Conservation (phyloP, 2,329 filamentous ascomycete genomes). For the Trichoderma citrinoviride region DNA sequence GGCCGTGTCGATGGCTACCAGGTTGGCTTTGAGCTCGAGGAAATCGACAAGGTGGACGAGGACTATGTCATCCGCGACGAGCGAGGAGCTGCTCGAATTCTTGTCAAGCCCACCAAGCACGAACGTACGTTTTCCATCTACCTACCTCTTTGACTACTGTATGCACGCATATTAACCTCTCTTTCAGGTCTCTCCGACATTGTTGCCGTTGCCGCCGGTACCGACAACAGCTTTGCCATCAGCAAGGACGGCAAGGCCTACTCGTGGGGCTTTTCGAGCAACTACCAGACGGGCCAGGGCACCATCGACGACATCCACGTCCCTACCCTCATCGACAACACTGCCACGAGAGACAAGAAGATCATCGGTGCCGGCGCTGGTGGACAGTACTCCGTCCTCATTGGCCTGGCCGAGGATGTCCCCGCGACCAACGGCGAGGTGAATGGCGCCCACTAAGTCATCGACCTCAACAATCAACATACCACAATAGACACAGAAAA, state of each 20-base stretch:
- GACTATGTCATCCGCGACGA: constrained; percentile 62
- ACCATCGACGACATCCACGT: constrained; percentile 74
- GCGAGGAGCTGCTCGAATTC: constrained; percentile 61
- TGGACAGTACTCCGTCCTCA: constrained; percentile 75
- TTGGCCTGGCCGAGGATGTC: constrained; percentile 40
- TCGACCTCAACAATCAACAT: background rate
- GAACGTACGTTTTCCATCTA: constrained; percentile 42
- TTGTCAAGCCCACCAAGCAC: constrained; percentile 45
- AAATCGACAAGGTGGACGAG: constrained; percentile 41
- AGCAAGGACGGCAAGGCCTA: constrained; percentile 68
- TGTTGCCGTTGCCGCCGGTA: constrained; percentile 56
- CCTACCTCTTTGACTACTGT: background rate
- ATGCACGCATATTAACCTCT: constrained; percentile 13
- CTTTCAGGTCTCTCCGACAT: constrained; percentile 51
- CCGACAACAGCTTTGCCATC: constrained; percentile 73
- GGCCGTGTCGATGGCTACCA: constrained; percentile 55
- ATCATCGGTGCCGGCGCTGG: constrained; percentile 80
- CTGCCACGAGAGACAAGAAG: constrained; percentile 71
- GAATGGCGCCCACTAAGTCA: constrained; percentile 16
- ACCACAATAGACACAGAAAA: background rate
- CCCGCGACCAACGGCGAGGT: constrained; percentile 33
- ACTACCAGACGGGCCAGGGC: constrained; percentile 76
- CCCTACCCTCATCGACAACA: constrained; percentile 81
- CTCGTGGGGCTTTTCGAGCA: constrained; percentile 77
- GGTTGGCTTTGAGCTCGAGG: constrained; percentile 55